These are phyloP conservation scores for Cicer bijugum DNA, from an alignment of 306 rosid genomes.

Conservation along the genomic window DNA sequence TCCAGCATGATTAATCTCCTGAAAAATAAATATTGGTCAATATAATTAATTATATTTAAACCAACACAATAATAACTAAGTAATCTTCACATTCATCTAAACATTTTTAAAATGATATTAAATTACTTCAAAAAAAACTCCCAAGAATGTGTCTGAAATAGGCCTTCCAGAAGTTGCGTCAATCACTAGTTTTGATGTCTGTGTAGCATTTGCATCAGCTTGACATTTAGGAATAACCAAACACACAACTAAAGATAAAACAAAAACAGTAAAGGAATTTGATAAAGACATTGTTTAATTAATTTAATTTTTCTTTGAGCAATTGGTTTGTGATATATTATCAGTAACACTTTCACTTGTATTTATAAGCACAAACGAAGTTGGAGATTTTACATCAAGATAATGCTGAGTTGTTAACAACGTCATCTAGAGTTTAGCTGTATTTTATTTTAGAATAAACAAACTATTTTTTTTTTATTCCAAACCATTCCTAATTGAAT, in stretches of 20 bases:
- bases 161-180: conserved; percentile 54
- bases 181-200: conserved; percentile 44
- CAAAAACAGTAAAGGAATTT: not conserved
- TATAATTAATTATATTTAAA: not conserved
- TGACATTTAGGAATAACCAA: not conserved
- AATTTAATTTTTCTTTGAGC: too few relatives aligned
- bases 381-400: too few relatives aligned
- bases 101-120: not conserved
- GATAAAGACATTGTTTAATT: conserved; percentile 18
- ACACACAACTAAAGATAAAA: not conserved
- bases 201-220: conserved; percentile 31
- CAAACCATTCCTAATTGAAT: too few relatives aligned
- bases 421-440: not conserved
- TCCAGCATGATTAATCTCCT: conserved; percentile 92
- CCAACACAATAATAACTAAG: too few relatives aligned
- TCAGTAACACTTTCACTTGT: not conserved
- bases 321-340: too few relatives aligned
- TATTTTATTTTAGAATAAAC: too few relatives aligned
- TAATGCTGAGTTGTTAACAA: not conserved
- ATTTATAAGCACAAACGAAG: not conserved
- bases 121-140: conserved; percentile 65
- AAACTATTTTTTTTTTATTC: too few relatives aligned
- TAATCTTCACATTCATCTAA: not conserved
- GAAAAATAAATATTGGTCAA: conserved; percentile 20
- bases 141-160: conserved; percentile 69